phyloP scores from a whole-genome alignment of 306 rosid genomes.

The Betula pendula region DNA sequence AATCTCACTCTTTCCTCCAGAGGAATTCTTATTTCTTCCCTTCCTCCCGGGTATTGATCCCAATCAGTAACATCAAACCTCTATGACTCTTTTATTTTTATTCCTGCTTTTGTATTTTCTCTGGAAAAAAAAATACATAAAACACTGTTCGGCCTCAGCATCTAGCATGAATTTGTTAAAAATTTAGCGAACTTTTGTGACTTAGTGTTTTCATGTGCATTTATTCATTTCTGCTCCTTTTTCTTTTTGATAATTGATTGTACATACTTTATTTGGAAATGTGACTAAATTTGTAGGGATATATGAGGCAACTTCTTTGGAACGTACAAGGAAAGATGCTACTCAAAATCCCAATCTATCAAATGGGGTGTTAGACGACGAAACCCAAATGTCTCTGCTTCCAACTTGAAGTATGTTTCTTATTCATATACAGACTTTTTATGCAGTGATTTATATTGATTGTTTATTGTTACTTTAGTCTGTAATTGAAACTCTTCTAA shows the following conservation, averaged over 20 bases:
- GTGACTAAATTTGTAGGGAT: conserved; percentile 58
- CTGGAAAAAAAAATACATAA: neutral
- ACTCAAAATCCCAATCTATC: conserved; percentile 46
- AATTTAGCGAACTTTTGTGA: neutral
- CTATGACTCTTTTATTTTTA: too few relatives aligned
- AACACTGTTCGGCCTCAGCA: neutral
- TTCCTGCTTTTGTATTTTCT: too few relatives aligned
- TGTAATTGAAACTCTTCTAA: conserved; percentile 7
- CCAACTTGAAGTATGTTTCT: conserved; percentile 78
- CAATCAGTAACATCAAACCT: too few relatives aligned
- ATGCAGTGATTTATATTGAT: conserved; percentile 13
- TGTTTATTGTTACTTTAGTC: conserved; percentile 12
- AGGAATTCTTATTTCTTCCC: too few relatives aligned
- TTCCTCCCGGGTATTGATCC: too few relatives aligned
- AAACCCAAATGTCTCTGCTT: conserved; percentile 69
- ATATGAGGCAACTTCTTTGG: conserved; percentile 87
- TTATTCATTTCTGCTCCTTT: neutral
- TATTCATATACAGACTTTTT: conserved; percentile 11
- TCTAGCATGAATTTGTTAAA: neutral
- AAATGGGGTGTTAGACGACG: conserved; percentile 56
- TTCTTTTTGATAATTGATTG: conserved; percentile 14
- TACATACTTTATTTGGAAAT: conserved; percentile 8
- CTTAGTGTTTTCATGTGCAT: neutral
- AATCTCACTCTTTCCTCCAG: too few relatives aligned
- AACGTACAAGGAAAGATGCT: conserved; percentile 70